Percentiles rank a stretch among this genome's conserved stretches.
Evolutionary conservation across 2,329 filamentous ascomycete species (phyloP).

Genomic region (Trichoderma cornu-damae): DNA sequence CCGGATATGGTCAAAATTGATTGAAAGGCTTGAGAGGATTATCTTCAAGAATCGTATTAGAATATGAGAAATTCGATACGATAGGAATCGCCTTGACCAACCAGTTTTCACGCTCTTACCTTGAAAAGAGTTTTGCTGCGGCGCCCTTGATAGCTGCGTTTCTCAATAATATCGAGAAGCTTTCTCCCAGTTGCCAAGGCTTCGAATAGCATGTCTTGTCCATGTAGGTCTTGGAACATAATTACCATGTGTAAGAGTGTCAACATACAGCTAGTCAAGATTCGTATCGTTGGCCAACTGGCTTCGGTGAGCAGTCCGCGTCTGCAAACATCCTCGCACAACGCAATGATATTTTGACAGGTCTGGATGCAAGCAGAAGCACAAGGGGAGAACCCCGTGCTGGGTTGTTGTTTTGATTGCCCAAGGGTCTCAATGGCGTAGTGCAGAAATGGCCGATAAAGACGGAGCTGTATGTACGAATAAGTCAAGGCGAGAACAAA

Average conservation of each 20-base stretch:
- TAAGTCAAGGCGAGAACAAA: neutral
- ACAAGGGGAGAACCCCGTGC: neutral
- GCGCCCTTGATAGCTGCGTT: neutral
- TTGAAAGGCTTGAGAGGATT: neutral
- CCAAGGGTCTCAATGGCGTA: neutral
- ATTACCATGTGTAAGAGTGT: neutral
- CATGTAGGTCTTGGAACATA: neutral
- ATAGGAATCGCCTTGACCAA: too few relatives aligned
- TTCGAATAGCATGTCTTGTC: neutral
- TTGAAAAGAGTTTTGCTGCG: neutral
- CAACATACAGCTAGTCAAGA: neutral
- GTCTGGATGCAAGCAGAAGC: neutral
- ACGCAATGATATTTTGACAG: neutral
- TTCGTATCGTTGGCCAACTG: neutral
- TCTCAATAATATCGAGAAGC: neutral
- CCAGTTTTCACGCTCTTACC: neutral
- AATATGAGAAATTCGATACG: too few relatives aligned
- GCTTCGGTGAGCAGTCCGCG: neutral
- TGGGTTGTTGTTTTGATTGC: neutral
- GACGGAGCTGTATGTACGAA: neutral
- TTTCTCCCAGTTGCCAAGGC: neutral
- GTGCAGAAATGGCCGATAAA: conserved; percentile 1
- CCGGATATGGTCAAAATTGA: neutral
- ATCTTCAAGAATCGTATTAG: neutral
- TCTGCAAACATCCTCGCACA: conserved; percentile 2